These are phyloP conservation scores for Oryza meyeriana DNA, from an alignment of 176 grass and related monocot species.

Conservation along the genomic window DNA sequence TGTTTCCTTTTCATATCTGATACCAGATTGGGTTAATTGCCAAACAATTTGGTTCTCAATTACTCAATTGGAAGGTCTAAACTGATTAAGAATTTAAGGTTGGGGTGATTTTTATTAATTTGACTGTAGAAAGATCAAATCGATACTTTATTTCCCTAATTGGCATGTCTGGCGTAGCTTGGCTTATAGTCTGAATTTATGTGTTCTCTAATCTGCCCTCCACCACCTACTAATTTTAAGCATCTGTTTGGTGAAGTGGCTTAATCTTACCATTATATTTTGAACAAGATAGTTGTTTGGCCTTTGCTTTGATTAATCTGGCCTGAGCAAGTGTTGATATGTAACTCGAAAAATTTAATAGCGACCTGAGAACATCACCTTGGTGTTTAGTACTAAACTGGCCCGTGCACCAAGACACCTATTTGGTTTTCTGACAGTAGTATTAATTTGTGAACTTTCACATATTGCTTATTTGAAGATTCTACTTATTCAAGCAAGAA, in stretches of 20 bases:
- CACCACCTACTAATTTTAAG: no score
- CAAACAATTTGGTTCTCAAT: background rate
- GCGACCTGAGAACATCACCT: background rate
- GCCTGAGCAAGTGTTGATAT: no score
- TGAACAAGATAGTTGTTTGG: background rate
- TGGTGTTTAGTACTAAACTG: background rate
- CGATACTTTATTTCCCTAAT: background rate
- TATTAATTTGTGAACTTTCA: background rate
- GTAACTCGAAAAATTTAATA: background rate
- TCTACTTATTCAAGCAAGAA: no score
- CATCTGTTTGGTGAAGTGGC: background rate
- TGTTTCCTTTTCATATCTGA: constrained; percentile 10
- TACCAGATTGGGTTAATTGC: background rate
- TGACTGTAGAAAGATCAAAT: background rate
- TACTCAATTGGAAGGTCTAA: background rate
- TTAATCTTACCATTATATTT: background rate
- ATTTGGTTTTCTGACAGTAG: background rate
- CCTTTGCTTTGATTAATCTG: background rate
- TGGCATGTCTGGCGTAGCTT: background rate
- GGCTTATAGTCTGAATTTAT: background rate
- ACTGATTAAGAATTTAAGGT: background rate
- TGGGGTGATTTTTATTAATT: background rate
- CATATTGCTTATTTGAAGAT: background rate
- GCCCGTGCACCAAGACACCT: background rate
- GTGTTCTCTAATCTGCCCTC: background rate